Evolutionary conservation across 2,329 filamentous ascomycete species (phyloP).

Genomic region (Aspergillus sp.): DNA sequence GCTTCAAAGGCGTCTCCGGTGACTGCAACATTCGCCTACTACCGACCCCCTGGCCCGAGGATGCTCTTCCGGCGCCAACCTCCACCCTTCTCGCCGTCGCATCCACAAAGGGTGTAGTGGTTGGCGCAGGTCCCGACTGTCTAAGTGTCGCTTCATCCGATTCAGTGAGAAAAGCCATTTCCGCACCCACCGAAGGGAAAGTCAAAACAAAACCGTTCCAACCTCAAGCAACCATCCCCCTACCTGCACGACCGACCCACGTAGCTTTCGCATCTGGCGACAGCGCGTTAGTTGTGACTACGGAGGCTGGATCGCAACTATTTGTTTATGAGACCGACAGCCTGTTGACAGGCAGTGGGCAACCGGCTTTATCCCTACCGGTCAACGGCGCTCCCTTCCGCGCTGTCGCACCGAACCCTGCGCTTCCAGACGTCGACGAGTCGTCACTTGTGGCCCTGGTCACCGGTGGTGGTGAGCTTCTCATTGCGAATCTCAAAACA

Average conservation of each 20-base stretch:
- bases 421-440: constrained; percentile 49
- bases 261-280: constrained; percentile 90
- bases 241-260: constrained; percentile 78
- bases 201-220: constrained; percentile 68
- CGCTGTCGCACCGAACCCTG: constrained; percentile 77
- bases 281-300: constrained; percentile 76
- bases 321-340: constrained; percentile 76
- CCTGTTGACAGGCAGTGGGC: constrained; percentile 64
- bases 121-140: constrained; percentile 79
- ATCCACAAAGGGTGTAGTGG: constrained; percentile 74
- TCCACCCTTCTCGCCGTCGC: constrained; percentile 84
- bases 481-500: constrained; percentile 78
- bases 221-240: constrained; percentile 69
- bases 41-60: constrained; percentile 71
- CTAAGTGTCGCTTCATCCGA: constrained; percentile 76
- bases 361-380: constrained; percentile 70
- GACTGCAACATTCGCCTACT: constrained; percentile 80
- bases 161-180: constrained; percentile 73
- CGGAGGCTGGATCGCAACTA: constrained; percentile 76
- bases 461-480: constrained; percentile 74
- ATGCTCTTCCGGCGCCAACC: constrained; percentile 69
- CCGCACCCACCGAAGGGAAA: constrained; percentile 55
- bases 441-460: constrained; percentile 77
- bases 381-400: constrained; percentile 75
- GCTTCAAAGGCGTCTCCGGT: constrained; percentile 76